Base-by-base conservation (phyloP, 140 eudicot species). In the Artemisia princeps region DNA sequence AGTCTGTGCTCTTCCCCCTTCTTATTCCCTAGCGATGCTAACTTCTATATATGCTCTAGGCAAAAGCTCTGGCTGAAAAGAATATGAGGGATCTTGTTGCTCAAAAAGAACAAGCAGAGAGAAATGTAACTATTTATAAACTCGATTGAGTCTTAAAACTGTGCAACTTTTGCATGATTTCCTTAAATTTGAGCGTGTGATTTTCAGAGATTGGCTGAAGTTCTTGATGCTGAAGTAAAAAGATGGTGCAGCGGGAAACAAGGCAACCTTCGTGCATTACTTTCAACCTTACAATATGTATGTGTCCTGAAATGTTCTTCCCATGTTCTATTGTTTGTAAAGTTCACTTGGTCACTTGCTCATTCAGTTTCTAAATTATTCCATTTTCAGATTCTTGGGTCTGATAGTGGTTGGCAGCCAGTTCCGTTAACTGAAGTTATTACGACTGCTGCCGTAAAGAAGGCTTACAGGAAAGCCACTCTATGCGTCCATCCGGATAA, bases 281-380 rank as follows among this genome's bases (percentile, higher is more conserved):
- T 94, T 74, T 94, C 99, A 52, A 94, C 99, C 15, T 84, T 94
- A 77, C 99, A 94, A 94, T 94, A 94, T 62, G 99, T 94, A 88
- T 52, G 86, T 54, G 11, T 68, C 14, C 51, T 44, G 60, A 45
- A 50, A 53, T 53, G 22, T 16, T 15, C 58, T n/a, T 13, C 22
- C 9, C 58, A 14, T 53, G 58, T 53, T 53, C 22, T 13, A 53
- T 53, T 16, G 10, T 16, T 70, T 16, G 26, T 17, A n/a, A 10
- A 48, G n/a, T 48, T 10, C 53, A 48, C 53, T 48, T 48, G 13
- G 15, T 48, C 15, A 48, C 53, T 10, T 48, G 53, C 53, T 48
- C 53, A 12, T 48, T 48, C 53, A 12, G 15, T 48, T 48, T 48
- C 53, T 11, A 48, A 48, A 6, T 0, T 44, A 44, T 1, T 30